Base-by-base conservation (phyloP, 2,329 filamentous ascomycete genomes). In the Pestalotiopsis sp. region DNA sequence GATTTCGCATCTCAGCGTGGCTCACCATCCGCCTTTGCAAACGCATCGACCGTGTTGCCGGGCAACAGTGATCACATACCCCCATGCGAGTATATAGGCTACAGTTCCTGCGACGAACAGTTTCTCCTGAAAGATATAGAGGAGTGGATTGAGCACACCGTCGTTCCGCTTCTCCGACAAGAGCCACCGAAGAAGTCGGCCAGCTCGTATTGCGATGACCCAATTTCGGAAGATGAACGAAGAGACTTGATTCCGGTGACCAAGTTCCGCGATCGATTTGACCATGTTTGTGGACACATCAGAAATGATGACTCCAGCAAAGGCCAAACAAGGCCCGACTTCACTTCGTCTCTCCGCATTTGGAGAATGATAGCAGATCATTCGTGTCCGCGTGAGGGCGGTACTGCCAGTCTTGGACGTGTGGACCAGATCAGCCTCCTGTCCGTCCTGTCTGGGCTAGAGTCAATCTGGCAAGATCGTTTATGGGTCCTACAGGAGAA, bases 321-420 rank as follows among this genome's bases (percentile, higher is more conserved):
- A 0, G 36, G 70, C 0, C 20, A 79, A 79, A 98, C 98, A 79
- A 90, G 96, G 57, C 91, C 94, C 4, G 95, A 99, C 72, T 95
- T 94, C 11, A 97, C 78, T 90, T 94, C 49, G 94, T 94, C 1
- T 94, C 97, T 78, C 93, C 95, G 76, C 84, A 78, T n/a, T 14
- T 36, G 7, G 5, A 49, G 1, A 31, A 31, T 31, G 31, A 31
- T 0, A 31, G 31, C 31, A 31, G 31, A 31, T 2, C 7, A 6
- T 31, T 31, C 31, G 31, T 31, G 31, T 31, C 7, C 31, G 7
- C 7, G 31, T 31, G 31, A 2, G 6, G 7, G 31, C 31, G 6
- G 1, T 2, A 31, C 31, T 2, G 2, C 9, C 6, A 31, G 1
- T 7, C 31, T 9, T 0, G 6, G 31, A 2, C 27, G 27, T 31